Base-by-base conservation (phyloP, 495 filamentous ascomycete species). In the Monascus purpureus region DNA sequence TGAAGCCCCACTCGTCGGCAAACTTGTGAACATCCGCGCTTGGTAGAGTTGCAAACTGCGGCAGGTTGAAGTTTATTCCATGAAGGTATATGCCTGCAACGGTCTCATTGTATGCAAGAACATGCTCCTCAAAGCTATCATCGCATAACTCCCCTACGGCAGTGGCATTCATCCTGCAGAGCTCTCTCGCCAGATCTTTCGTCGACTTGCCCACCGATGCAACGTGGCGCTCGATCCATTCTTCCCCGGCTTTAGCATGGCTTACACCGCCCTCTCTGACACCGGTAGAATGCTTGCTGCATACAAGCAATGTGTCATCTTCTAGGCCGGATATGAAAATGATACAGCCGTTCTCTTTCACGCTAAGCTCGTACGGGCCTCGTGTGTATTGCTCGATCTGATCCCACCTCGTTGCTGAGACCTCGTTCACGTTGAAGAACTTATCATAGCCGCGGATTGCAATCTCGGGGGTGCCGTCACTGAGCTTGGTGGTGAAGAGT, bases 271-370 rank as follows among this genome's bases (percentile, higher is more conserved):
- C 82, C 8, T 49, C 45, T 14, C 90, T 68, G 13, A 64, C 57
- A 14, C 90, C 90, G 2, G 86, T 94, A 6, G 90, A 95, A 57
- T 97, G 92, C 49, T 97, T 97, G 65, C 88, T 95, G 68, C 88
- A 96, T 12, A 96, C 86, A 5, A 97, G 63, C 15, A 97, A 59
- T 1, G 79, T 80, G 26, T 68, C 87, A 42, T 92, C 86, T 42
- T 90, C 79, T 15, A 97, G 63, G 6, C 84, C 90, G 15, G 83
- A 80, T 28, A 96, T 81, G 61, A 97, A 97, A 28, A 97, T 95
- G 54, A 97, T 97, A 46, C 90, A 97, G 6, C 90, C 90, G 50
- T 97, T 97, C 52, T 97, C 90, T 57, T 97, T 97, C 38, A 96
- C 68, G 33, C 83, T 94, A 16, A 96, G 65, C 57, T 97, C 92